Evolutionary conservation across 192 early-diverging fungal species (phyloP), one percentile per base, ranked within the genome.

Genomic region (Linnemannia zychae): DNA sequence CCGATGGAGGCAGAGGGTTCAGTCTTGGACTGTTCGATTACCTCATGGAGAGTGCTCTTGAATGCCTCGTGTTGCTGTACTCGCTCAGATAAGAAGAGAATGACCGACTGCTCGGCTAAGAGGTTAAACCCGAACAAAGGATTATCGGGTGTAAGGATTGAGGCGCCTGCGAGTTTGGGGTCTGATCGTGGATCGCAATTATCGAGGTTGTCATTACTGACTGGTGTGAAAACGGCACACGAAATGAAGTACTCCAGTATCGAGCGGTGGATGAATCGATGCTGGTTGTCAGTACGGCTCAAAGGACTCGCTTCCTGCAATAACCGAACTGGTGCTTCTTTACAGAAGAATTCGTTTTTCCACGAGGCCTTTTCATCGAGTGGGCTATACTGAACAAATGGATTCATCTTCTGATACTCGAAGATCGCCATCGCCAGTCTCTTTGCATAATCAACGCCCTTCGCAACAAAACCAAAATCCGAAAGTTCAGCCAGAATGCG

Each of bases 21-120:
- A 13, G 22, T n/a, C 53, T 78, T 78, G 31, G 76, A 78, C 33
- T 33, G 36, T 44, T 71, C 76, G 18, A 78, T 78, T 0, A 71
- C 15, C 15, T 49, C 67, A 20, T 63, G n/a, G 1, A 78, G 76
- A 40, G 63, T 33, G 1, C 57, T 2, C 63, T 76, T 78, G 68
- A 78, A 78, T 33, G 34, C 20, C 3, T 68, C 34, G 11, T 52
- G 33, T 40, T 47, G 76, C 4, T 44, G 76, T 15, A 71, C 36
- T 5, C 76, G 68, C 22, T 78, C 76, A 0, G 48, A 22, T 18
- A 78, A 46, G 24, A 78, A 78, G 24, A 33, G 37, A 13, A 78
- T 50, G 44, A 78, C 37, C 4, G 76, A 70, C 11, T 67, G 50
- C 17, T 78, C 50, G 0, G 0, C 49, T 1, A 71, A 38, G 31